Evolutionary conservation across 495 filamentous ascomycete species (phyloP), one percentile per base, ranked within the genome.

Genomic region (Hyaloscypha variabilis): DNA sequence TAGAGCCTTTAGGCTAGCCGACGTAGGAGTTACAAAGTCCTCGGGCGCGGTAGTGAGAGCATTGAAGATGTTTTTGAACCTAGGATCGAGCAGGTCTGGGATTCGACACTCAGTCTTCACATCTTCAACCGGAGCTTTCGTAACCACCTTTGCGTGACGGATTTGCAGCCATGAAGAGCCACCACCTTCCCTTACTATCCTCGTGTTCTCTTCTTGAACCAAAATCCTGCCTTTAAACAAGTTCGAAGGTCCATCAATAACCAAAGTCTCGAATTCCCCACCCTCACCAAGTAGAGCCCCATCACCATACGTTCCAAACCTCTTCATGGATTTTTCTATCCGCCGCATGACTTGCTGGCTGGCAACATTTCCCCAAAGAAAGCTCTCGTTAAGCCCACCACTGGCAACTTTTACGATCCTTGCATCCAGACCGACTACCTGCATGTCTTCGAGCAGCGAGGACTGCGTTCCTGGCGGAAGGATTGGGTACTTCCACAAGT

Each of bases 241-340:
- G 64, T 78, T 77, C 1, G 69, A 64, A 3, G 94, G 94, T 30
- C 93, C 95, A 77, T 92, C 86, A 30, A 98, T 69, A 39, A 94
- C 92, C 25, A 99, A 77, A 24, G 92, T 98, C 82, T 99, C 95
- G 78, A 94, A 99, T 81, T 99, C 95, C 4, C 96, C 95, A 3
- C 95, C 95, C 72, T 98, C 95, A 0, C 96, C 95, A 24, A 97
- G 74, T 23, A 94, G 84, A 13, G 91, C 90, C 0, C 91, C 91
- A 51, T 75, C 82, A 54, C 77, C 82, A 70, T 85, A 80, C 30
- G 79, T 79, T 8, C 84, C 84, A 83, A 94, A 97, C 61, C 88
- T 82, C 59, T 77, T 77, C 83, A 95, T 88, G 4, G 83, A 83
- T 66, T 79, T 84, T 39, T 79, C 79, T 30, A 97, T 70, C 58